Base-by-base conservation (phyloP, 352 stramenopile genomes). In the Globisporangium takayamanum region DNA sequence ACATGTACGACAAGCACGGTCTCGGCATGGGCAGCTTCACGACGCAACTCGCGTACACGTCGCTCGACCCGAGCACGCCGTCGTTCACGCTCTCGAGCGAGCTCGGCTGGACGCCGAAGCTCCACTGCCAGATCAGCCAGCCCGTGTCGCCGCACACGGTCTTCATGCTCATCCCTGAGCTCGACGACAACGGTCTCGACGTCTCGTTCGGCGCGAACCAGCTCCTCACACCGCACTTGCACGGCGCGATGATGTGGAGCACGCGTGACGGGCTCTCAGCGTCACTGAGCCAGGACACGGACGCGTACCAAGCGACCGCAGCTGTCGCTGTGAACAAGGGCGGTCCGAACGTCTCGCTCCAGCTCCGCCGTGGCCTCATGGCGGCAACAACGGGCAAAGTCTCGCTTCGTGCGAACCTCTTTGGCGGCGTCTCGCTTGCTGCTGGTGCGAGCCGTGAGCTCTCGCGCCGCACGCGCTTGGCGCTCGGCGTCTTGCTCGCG, bases 171-270 rank as follows among this genome's bases (percentile, higher is more conserved):
- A 83, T 91, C 60, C 80, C 81, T 0, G 78, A 91, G 65, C 67
- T 90, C 11, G 80, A 88, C 41, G 71, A 81, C 49, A 74, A 90
- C 44, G 84, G 84, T 0, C 60, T 93, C 14, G 80, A 90, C 51
- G 74, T 93, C 44, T 87, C 78, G 15, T 63, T 89, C 33, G 80
- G 84, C 44, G 79, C 75, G 20, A 88, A 91, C 59, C 84, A 85
- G 44, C 50, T 80, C n/a, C 68, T 93, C 10, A 60, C 75, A 11
- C 54, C 78, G 8, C 72, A 88, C 44, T 64, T 92, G 2, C 72
- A 90, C 51, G 81, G 84, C 41, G 70, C 71, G 30, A 91, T 93
- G 81, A 89, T 91, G 76, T 91, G 74, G 67, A 89, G 78, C 67
- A 88, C 81, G 50, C 69, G 79, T n/a, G 78, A 91, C 45, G 83